Conservation (phyloP, 768 basidiomycete species). For the Suillus subluteus region DNA sequence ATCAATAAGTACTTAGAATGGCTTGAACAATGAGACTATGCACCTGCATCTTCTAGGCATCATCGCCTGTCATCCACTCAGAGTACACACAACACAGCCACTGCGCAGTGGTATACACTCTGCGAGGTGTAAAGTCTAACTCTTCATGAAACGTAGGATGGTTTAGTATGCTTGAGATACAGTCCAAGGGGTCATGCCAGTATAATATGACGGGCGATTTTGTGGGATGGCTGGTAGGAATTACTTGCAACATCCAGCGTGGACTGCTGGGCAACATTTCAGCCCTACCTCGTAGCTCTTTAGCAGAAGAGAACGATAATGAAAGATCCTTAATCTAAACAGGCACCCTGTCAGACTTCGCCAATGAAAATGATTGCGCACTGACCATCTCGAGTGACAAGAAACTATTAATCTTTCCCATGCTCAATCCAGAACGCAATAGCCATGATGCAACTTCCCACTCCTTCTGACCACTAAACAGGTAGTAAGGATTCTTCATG, state of each 20-base stretch:
- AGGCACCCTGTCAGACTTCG: not conserved
- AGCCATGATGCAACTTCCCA: not conserved
- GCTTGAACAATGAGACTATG: not conserved
- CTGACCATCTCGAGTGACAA: not conserved
- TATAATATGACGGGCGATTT: too few relatives aligned
- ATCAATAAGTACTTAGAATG: not conserved
- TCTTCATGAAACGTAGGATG: constrained; percentile 23
- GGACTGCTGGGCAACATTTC: too few relatives aligned
- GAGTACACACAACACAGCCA: constrained; percentile 16
- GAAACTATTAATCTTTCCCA: not conserved
- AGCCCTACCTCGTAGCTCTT: too few relatives aligned
- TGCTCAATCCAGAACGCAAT: not conserved
- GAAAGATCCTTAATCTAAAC: too few relatives aligned
- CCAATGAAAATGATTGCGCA: not conserved
- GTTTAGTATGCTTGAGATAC: not conserved
- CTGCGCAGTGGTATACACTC: constrained; percentile 14
- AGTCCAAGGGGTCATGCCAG: not conserved
- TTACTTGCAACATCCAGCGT: too few relatives aligned
- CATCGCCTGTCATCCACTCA: constrained; percentile 25
- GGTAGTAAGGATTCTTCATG: not conserved
- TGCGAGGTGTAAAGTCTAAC: constrained; percentile 23
- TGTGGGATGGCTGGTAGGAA: too few relatives aligned
- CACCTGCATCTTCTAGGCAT: constrained; percentile 22
- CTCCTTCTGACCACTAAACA: not conserved
- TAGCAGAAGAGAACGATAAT: too few relatives aligned